phyloP scores from a whole-genome alignment of 345 rosid genomes.

The Passiflora organensis region DNA sequence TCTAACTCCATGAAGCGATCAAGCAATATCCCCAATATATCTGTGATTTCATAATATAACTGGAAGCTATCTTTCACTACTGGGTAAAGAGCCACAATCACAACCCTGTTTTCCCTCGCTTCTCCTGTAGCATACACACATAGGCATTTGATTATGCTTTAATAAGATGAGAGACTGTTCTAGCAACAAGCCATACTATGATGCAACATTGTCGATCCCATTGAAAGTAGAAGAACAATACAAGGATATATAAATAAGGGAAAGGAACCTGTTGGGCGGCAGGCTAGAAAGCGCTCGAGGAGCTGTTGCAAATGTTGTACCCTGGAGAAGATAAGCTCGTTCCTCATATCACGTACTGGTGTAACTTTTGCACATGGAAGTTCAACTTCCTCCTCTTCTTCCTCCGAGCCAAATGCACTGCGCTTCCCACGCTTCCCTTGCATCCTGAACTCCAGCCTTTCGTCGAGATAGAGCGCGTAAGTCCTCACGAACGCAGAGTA shows the following conservation, averaged over 20 bases:
- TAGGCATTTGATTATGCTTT: too few relatives aligned
- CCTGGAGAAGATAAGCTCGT: constrained; percentile 52
- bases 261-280: constrained; percentile 77
- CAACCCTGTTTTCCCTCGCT: constrained; percentile 65
- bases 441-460: constrained; percentile 68
- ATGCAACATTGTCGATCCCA: background rate
- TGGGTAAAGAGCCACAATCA: constrained; percentile 66
- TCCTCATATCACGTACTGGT: constrained; percentile 56
- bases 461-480: constrained; percentile 68
- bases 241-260: too few relatives aligned
- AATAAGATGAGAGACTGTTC: background rate
- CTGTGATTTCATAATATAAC: constrained; percentile 59
- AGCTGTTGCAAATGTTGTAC: constrained; percentile 69
- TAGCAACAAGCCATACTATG: background rate
- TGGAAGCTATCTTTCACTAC: constrained; percentile 75
- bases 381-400: constrained; percentile 35
- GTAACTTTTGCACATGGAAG: constrained; percentile 24
- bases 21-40: constrained; percentile 46
- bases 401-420: constrained; percentile 37
- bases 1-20: constrained; percentile 82
- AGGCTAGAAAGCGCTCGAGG: constrained; percentile 75
- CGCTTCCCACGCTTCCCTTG: constrained; percentile 53
- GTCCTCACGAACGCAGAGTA: constrained; percentile 82
- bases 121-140: constrained; percentile 34
- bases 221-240: background rate